Percentiles rank a stretch among this genome's conserved stretches.
These are phyloP conservation scores for Lecanoromycetidae sp. DNA, from an alignment of 2,329 filamentous ascomycete genomes.

Conservation along the genomic window DNA sequence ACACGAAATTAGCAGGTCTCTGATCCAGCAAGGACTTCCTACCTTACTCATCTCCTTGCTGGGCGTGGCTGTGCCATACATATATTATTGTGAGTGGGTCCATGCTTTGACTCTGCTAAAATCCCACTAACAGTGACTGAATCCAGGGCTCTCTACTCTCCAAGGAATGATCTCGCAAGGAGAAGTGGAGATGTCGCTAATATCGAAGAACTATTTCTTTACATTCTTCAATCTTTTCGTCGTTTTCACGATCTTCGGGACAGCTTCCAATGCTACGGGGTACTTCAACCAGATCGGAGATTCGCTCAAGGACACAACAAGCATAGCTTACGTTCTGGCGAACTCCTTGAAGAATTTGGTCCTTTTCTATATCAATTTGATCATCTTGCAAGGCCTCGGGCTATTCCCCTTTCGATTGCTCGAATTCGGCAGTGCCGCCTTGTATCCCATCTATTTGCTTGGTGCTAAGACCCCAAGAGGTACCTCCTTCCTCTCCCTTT, in stretches of 20 bases:
- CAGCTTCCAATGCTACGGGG: slow-evolving; percentile 54
- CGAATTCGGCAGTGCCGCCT: slow-evolving; percentile 71
- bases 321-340: slow-evolving; percentile 65
- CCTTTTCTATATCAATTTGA: slow-evolving; percentile 84
- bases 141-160: slow-evolving; percentile 56
- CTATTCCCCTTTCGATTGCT: slow-evolving; percentile 85
- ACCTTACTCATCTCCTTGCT: slow-evolving; percentile 76
- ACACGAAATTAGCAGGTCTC: slow-evolving; percentile 58
- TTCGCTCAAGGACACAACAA: slow-evolving; percentile 64
- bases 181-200: slow-evolving; percentile 84
- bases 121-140: not conserved
- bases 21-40: slow-evolving; percentile 79
- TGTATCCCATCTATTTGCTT: slow-evolving; percentile 71
- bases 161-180: slow-evolving; percentile 94
- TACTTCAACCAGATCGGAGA: slow-evolving; percentile 54
- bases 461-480: slow-evolving; percentile 70
- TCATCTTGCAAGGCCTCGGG: slow-evolving; percentile 86
- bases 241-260: slow-evolving; percentile 79
- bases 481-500: slow-evolving; percentile 18
- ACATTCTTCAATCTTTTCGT: slow-evolving; percentile 98
- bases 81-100: slow-evolving; percentile 65
- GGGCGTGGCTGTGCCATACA: slow-evolving; percentile 78
- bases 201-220: slow-evolving; percentile 99
- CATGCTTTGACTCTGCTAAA: not conserved
- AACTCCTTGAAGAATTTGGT: slow-evolving; percentile 60